Evolutionary conservation across 345 rosid species (phyloP).

Genomic region (Lepidium aucheri): DNA sequence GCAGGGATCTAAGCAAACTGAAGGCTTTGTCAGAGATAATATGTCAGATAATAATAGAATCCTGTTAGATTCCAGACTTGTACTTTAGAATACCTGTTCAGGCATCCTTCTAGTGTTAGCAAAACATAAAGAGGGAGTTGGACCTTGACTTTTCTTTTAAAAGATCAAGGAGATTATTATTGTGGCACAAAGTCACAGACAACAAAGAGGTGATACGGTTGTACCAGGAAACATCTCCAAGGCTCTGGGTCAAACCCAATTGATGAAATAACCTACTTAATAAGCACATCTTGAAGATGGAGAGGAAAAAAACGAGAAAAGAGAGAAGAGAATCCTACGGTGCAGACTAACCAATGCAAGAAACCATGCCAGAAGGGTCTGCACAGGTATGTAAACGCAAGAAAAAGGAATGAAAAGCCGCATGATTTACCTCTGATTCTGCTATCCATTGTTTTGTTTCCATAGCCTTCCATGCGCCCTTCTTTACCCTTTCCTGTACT

Average conservation of each 20-base stretch:
- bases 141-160: constrained; percentile 7
- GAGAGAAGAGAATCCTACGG: neutral
- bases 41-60: neutral
- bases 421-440: constrained; percentile 73
- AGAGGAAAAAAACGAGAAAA: neutral
- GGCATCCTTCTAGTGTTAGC: constrained; percentile 3
- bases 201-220: constrained; percentile 9
- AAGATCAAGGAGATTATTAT: constrained; percentile 11
- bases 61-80: neutral
- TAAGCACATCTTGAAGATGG: neutral
- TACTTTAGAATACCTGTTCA: neutral
- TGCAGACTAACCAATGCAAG: constrained; percentile 6
- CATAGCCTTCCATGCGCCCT: constrained; percentile 94
- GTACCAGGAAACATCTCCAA: neutral
- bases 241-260: neutral
- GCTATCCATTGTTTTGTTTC: constrained; percentile 93
- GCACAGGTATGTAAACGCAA: constrained; percentile 10
- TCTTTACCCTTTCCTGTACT: constrained; percentile 91
- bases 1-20: constrained; percentile 8
- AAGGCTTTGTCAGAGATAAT: neutral
- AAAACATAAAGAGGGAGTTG: neutral
- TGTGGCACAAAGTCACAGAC: neutral
- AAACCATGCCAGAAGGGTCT: constrained; percentile 2
- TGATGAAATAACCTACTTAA: constrained; percentile 8
- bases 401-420: constrained; percentile 24